Evolutionary conservation across 1,284 basidiomycete genomes (phyloP), one percentile per base, ranked within the genome.

Genomic region (Meira nashicola): DNA sequence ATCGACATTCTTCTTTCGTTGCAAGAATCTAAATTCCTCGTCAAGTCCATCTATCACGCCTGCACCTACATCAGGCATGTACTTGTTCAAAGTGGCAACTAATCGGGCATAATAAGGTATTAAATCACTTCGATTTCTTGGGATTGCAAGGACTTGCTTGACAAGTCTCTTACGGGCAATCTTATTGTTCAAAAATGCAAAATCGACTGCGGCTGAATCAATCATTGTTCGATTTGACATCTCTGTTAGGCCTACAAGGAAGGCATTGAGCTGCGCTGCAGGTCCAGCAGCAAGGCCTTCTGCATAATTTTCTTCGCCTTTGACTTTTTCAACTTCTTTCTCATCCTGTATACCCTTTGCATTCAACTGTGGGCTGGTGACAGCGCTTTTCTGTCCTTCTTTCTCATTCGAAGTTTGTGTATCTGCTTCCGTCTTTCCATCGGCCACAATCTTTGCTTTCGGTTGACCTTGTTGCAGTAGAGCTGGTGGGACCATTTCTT

Each of bases 1-100:
- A 73, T 96, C 93, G 0, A 91, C 86, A 55, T 90, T 92, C 80
- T 89, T 89, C 82, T 96, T 97, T 58, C 88, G 83, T 72, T 97
- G 94, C n/a, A 98, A 81, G 76, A 95, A 97, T 15, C 91, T 86
- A 76, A 98, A 92, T 77, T 98, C 93, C 66, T 96, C 92, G 69
- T 97, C 92, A 52, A 99, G 84, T 25, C 85, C 81, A 37, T 86
- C 84, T 10, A 96, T 85, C 2, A 97, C 80, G 14, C 93, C 92
- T 2, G 82, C 80, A 1, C 90, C 90, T 40, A 98, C 82, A 69
- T 98, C 94, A 0, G 92, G 89, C 91, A 98, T 93, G 75, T 95
- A 97, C 61, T 82, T 86, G 71, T 87, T 88, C 48, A 99, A 80
- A 0, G 88, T 95, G 0, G 92, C 93, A 5, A 92, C 84, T 38